These are phyloP conservation scores for Fusarium sp. DNA, from an alignment of 2,329 filamentous ascomycete species.

Conservation along the genomic window DNA sequence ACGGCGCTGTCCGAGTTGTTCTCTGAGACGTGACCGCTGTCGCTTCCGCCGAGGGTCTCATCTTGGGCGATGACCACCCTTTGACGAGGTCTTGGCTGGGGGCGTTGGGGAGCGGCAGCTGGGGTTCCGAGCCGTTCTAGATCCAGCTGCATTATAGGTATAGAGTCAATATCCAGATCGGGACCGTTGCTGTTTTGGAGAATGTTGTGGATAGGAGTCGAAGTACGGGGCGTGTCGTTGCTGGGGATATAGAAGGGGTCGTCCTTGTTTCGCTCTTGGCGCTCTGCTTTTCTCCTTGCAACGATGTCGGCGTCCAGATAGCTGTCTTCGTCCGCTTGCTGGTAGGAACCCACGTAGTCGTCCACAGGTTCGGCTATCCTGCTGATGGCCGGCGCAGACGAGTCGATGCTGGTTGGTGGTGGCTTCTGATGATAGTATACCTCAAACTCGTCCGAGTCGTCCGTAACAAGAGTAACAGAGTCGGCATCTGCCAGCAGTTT, in stretches of 20 bases:
- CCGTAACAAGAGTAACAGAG: conserved; percentile 59
- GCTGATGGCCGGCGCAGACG: conserved; percentile 64
- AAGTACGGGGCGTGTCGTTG: conserved; percentile 68
- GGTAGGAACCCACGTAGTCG: conserved; percentile 66
- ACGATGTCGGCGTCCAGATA: conserved; percentile 80
- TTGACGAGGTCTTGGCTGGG: conserved; percentile 61
- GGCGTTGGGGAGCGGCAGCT: conserved; percentile 48
- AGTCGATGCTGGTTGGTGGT: conserved; percentile 63
- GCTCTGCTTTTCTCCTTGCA: conserved; percentile 79
- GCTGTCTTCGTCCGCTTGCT: conserved; percentile 70
- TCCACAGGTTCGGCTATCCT: conserved; percentile 64
- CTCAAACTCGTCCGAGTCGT: conserved; percentile 75
- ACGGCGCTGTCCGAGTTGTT: conserved; percentile 59
- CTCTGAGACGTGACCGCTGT: conserved; percentile 67
- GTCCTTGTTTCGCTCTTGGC: conserved; percentile 85
- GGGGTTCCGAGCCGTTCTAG: conserved; percentile 66
- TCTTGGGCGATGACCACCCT: conserved; percentile 78
- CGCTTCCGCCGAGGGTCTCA: conserved; percentile 73
- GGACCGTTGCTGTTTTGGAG: conserved; percentile 78
- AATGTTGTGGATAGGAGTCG: conserved; percentile 84
- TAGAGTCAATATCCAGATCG: conserved; percentile 90
- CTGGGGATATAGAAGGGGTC: conserved; percentile 92
- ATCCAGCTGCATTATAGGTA: conserved; percentile 94
- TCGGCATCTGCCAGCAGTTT: conserved; percentile 73
- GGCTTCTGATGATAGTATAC: conserved; percentile 72